Conservation (phyloP, 2,329 filamentous ascomycete species). For the Thielaviopsis punctulata region DNA sequence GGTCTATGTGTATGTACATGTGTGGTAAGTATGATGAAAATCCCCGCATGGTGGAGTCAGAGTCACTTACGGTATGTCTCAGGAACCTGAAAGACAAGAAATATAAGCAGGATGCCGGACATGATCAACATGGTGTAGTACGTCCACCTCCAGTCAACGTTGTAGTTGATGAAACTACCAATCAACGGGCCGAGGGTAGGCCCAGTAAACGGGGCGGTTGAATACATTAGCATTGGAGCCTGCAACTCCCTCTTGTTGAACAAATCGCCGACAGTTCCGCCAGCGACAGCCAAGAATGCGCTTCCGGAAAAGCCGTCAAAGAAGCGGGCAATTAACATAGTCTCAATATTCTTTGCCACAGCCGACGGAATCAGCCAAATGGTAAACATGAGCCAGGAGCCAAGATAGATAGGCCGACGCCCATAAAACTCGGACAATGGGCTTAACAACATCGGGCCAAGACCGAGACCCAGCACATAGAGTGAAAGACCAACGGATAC, state of each 20-base stretch:
- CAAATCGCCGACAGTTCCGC: constrained; percentile 70
- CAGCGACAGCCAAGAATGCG: constrained; percentile 56
- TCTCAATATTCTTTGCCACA: constrained; percentile 64
- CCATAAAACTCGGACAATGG: constrained; percentile 67
- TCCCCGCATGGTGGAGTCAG: not conserved
- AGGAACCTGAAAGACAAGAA: constrained; percentile 58
- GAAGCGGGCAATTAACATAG: constrained; percentile 63
- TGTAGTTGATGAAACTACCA: constrained; percentile 70
- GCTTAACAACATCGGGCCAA: constrained; percentile 45
- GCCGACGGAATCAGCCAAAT: constrained; percentile 72
- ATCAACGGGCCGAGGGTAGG: constrained; percentile 41
- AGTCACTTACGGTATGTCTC: constrained; percentile 60
- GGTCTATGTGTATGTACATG: constrained; percentile 25
- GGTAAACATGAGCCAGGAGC: constrained; percentile 55
- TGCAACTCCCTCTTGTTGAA: constrained; percentile 53
- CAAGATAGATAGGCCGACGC: constrained; percentile 62
- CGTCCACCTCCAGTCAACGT: constrained; percentile 60
- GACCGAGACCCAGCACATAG: constrained; percentile 60
- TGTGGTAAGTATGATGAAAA: not conserved
- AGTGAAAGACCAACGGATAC: constrained; percentile 66
- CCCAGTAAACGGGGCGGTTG: constrained; percentile 46
- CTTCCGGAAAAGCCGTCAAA: constrained; percentile 56
- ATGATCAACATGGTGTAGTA: constrained; percentile 78
- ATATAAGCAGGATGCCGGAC: constrained; percentile 44
- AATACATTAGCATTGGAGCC: constrained; percentile 70